Evolutionary conservation across 1,139 yeast genomes (phyloP).

Genomic region (Eremothecium sinecaudum): DNA sequence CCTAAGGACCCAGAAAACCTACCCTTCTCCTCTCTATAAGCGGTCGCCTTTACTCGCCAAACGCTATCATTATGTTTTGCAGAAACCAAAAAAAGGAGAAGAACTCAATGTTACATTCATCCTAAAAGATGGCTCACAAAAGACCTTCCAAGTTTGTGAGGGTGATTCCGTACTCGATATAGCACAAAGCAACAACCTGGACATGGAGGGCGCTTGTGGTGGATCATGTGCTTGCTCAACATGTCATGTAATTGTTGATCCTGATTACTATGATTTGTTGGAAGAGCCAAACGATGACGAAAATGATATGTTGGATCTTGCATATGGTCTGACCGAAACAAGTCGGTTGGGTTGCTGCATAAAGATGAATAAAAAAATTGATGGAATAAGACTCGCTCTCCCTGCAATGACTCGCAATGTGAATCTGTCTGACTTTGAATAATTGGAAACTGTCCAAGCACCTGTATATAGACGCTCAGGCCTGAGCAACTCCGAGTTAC

Average conservation of each 20-base stretch:
- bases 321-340: constrained; percentile 94
- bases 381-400: constrained; percentile 89
- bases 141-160: constrained; percentile 75
- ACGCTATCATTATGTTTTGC: constrained; percentile 66
- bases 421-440: constrained; percentile 63
- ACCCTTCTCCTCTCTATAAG: too few relatives aligned
- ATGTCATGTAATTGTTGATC: constrained; percentile 93
- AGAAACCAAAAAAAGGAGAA: constrained; percentile 88
- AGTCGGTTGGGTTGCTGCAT: constrained; percentile 94
- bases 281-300: constrained; percentile 98
- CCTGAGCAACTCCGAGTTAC: too few relatives aligned
- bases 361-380: constrained; percentile 77
- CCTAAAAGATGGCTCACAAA: constrained; percentile 81
- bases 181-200: constrained; percentile 87
- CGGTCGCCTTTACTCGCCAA: background rate
- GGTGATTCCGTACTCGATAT: constrained; percentile 89
- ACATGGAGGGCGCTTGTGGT: constrained; percentile 98
- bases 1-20: too few relatives aligned
- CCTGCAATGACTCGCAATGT: constrained; percentile 97
- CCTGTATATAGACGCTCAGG: too few relatives aligned
- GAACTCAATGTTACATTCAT: constrained; percentile 80
- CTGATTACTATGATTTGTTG: constrained; percentile 78
- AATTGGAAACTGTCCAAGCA: too few relatives aligned
- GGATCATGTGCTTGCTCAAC: constrained; percentile 99
- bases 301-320: constrained; percentile 95